Evolutionary conservation across 2,329 filamentous ascomycete species (phyloP).

Genomic region (Fusarium praegraminearum): DNA sequence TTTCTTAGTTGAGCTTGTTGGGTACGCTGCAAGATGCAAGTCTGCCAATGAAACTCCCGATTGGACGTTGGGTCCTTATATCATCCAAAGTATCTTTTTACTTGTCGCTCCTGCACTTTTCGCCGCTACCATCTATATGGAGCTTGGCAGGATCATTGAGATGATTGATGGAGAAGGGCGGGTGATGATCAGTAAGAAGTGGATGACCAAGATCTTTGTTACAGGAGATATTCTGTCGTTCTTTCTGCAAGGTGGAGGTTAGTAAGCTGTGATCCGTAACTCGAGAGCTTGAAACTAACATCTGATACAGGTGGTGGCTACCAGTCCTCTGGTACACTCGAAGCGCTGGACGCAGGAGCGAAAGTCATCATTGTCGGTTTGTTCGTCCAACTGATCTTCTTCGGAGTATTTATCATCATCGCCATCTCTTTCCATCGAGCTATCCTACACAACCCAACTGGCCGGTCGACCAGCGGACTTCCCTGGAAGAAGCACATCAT

Average conservation of each 20-base stretch:
- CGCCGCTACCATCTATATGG: conserved; percentile 12
- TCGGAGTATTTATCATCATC: conserved; percentile 64
- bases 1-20: background rate
- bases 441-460: conserved; percentile 12
- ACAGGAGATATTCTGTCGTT: conserved; percentile 34
- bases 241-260: conserved; percentile 27
- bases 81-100: conserved; percentile 11
- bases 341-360: conserved; percentile 50
- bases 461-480: conserved; percentile 3
- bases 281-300: rapidly evolving
- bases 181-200: conserved; percentile 10
- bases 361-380: conserved; percentile 65
- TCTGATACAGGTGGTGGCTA: conserved; percentile 4
- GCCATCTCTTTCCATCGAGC: conserved; percentile 58
- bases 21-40: conserved; percentile 13
- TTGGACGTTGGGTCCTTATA: conserved; percentile 6
- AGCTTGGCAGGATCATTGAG: background rate
- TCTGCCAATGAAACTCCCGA: conserved; percentile 1
- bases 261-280: rapidly evolving
- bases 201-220: conserved; percentile 40
- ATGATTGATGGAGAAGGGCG: conserved; percentile 11
- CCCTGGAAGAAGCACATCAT: conserved; percentile 50
- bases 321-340: conserved; percentile 48
- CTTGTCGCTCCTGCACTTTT: conserved; percentile 1
- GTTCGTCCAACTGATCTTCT: conserved; percentile 65